phyloP scores from a whole-genome alignment of 2,329 filamentous ascomycete species.

The Ophiocordyceps sinensis region DNA sequence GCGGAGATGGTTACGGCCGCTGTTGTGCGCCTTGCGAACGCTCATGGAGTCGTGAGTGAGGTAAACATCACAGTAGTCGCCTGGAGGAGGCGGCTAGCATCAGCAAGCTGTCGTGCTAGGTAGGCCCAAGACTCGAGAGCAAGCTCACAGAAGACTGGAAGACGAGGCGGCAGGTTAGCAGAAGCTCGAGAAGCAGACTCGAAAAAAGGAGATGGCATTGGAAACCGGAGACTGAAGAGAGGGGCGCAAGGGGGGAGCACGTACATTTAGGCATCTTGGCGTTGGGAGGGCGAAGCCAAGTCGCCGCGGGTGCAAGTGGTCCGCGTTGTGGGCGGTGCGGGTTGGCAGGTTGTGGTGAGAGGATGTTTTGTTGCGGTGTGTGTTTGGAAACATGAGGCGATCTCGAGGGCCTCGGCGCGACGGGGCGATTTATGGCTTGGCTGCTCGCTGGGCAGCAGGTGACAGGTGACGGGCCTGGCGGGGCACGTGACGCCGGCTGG shows the following conservation, averaged over 20 bases:
- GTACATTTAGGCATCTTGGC: constrained; percentile 78
- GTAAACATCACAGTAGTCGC: constrained; percentile 99
- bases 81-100: constrained; percentile 17
- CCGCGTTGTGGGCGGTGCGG: no score
- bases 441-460: no score
- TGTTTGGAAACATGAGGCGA: no score
- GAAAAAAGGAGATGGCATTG: not conserved
- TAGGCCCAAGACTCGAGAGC: not conserved
- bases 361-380: no score
- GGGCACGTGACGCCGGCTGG: no score
- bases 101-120: constrained; percentile 1
- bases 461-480: no score
- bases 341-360: no score
- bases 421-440: no score
- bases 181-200: constrained; percentile 9
- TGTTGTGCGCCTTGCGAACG: constrained; percentile 97
- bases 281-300: not conserved
- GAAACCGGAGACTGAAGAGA: constrained; percentile 8
- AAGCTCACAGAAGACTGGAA: constrained; percentile 9
- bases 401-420: no score
- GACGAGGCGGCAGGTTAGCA: constrained; percentile 13
- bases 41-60: constrained; percentile 99
- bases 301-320: no score
- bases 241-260: constrained; percentile 16
- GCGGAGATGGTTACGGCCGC: constrained; percentile 86